Evolutionary conservation across 1,284 basidiomycete species (phyloP).

Genomic region (Austroboletus novae-zelandiae): DNA sequence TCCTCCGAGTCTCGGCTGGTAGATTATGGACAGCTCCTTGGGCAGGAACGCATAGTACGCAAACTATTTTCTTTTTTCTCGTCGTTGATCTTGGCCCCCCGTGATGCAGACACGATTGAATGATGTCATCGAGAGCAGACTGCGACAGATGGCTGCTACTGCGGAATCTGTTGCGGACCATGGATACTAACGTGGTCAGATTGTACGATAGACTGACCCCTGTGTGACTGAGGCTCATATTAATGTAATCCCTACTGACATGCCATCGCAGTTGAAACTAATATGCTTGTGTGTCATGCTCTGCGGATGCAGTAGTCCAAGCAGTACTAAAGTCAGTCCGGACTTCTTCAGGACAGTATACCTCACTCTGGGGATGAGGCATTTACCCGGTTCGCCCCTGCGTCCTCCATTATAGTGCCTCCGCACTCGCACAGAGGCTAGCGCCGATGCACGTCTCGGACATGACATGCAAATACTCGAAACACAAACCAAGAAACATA

Average conservation of each 20-base stretch:
- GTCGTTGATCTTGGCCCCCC: constrained; percentile 6
- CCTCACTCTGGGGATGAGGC: constrained; percentile 10
- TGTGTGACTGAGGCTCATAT: constrained; percentile 21
- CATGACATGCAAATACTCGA: constrained; percentile 23
- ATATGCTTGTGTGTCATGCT: constrained; percentile 13
- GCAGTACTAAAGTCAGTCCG: constrained; percentile 16
- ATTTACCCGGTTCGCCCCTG: constrained; percentile 9
- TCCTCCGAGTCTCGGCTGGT: constrained; percentile 45
- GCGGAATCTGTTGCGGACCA: constrained; percentile 11
- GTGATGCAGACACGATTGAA: constrained; percentile 36
- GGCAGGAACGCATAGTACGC: constrained; percentile 54
- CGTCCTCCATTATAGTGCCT: not conserved
- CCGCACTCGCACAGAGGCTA: constrained; percentile 10
- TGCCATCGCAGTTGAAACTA: constrained; percentile 30
- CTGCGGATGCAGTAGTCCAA: constrained; percentile 24
- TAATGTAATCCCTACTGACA: constrained; percentile 31
- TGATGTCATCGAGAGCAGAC: constrained; percentile 37
- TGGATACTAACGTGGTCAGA: constrained; percentile 14
- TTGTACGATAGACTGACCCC: constrained; percentile 2
- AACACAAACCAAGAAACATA: constrained; percentile 18
- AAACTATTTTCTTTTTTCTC: not conserved
- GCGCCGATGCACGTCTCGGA: constrained; percentile 7
- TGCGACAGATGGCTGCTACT: constrained; percentile 28
- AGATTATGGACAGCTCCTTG: constrained; percentile 48
- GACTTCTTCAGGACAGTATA: constrained; percentile 2